Percentiles rank a stretch among this genome's conserved stretches.
Conservation (phyloP, 1,284 basidiomycete species). For the Cryptococcus floricola region DNA sequence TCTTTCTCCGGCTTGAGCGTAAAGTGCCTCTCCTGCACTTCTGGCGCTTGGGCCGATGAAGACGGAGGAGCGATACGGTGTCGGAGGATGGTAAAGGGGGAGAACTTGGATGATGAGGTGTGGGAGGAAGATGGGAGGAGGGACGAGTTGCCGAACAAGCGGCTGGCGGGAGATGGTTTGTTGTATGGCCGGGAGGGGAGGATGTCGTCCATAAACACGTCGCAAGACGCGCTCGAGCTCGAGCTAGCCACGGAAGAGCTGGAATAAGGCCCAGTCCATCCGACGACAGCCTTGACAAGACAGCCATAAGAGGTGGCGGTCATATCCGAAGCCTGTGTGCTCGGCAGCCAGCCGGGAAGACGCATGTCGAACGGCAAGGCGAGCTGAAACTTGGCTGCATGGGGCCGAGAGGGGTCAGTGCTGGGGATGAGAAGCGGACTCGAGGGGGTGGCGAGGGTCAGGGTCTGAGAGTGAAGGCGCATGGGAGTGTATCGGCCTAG, state of each 20-base stretch:
- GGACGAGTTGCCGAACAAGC: slow-evolving; percentile 15
- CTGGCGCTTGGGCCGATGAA: background rate
- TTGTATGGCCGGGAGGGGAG: background rate
- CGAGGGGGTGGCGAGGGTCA: slow-evolving; percentile 12
- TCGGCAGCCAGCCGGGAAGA: slow-evolving; percentile 47
- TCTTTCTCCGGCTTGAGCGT: slow-evolving; percentile 22
- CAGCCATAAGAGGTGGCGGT: slow-evolving; percentile 34
- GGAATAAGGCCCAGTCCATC: slow-evolving; percentile 23
- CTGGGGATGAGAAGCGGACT: slow-evolving; percentile 22
- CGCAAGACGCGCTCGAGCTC: background rate
- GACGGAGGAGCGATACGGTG: slow-evolving; percentile 31
- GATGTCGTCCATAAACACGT: background rate
- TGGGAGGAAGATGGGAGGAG: slow-evolving; percentile 3
- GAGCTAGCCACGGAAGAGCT: background rate
- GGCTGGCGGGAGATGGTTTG: slow-evolving; percentile 4
- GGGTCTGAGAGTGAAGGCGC: slow-evolving; percentile 23
- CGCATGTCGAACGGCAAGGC: slow-evolving; percentile 43
- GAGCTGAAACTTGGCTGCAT: slow-evolving; percentile 16
- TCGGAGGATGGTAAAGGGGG: slow-evolving; percentile 29
- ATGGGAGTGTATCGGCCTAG: slow-evolving; percentile 44
- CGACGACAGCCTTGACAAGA: slow-evolving; percentile 23
- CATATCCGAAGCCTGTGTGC: slow-evolving; percentile 24
- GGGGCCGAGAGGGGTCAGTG: slow-evolving; percentile 7
- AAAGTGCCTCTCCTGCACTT: slow-evolving; percentile 23
- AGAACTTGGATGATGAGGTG: slow-evolving; percentile 13